Base-by-base conservation (phyloP, 2,329 filamentous ascomycete genomes). In the Epichloe amarillans region DNA sequence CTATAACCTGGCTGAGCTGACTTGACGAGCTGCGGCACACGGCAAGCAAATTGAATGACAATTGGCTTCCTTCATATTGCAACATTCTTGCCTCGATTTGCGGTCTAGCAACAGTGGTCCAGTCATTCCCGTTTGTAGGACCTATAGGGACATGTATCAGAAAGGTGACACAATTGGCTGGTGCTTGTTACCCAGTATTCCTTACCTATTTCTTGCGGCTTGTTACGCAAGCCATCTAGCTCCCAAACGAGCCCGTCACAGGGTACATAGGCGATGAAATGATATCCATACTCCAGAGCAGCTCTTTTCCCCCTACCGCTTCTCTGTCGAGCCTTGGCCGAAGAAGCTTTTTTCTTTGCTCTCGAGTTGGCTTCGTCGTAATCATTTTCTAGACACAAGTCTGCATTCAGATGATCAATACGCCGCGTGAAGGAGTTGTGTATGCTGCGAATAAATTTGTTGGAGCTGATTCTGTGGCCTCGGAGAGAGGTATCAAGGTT, bases 191-290 rank as follows among this genome's bases (percentile, higher is more conserved):
- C 15, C 15, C 5, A 3, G 21, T 15, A 4, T 19, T 42, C 8
- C 57, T 50, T 57, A 66, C 67, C 66, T 30, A 69, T 53, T 36
- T 60, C 62, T 37, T 55, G 75, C 3, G 88, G 91, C 55, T 82
- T 79, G 41, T 72, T 72, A 63, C 90, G 82, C 21, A 96, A 71
- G 4, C 91, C 91, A 65, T 97, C 91, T 5, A 97, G 79, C 63
- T 90, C 87, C 88, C 88, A 96, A 14, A 95, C 77, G 51, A 79
- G 72, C 2, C 79, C 82, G n/a, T 77, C 73, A 14, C 82, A 77
- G 2, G 88, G 87, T 33, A 96, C 82, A 61, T 91, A 95, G 6
- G 89, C 90, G 55, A 95, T 84, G 65, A 93, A 97, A 62, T 97
- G 91, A 61, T 84, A 93, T 0, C 79, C 82, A 12, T 77, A 75